Percentiles rank a stretch among this genome's conserved stretches.
Conservation (phyloP, 1,284 basidiomycete genomes). For the Puccinia brachypodii region DNA sequence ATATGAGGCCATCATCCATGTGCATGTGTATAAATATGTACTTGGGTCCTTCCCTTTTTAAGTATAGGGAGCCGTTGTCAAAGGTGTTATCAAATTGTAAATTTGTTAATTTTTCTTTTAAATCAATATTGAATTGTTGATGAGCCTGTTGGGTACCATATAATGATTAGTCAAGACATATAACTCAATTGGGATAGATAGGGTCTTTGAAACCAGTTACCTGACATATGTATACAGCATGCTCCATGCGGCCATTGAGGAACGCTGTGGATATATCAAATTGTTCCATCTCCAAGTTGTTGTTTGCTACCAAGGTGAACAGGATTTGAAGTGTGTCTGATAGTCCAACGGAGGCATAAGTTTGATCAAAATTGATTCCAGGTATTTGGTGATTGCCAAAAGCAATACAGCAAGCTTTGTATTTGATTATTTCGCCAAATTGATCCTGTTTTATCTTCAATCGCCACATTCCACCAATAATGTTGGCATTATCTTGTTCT, state of each 20-base stretch:
- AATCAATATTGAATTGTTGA: background rate
- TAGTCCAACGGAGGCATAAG: background rate
- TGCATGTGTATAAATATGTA: background rate
- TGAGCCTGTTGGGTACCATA: constrained; percentile 14
- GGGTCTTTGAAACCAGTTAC: constrained; percentile 14
- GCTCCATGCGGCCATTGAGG: background rate
- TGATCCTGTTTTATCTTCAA: background rate
- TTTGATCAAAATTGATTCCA: constrained; percentile 13
- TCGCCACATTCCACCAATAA: constrained; percentile 26
- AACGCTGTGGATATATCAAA: constrained; percentile 18
- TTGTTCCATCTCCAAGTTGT: constrained; percentile 10
- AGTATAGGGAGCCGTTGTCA: background rate
- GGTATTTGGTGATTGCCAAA: constrained; percentile 15
- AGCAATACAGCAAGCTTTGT: constrained; percentile 7
- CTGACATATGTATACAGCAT: background rate
- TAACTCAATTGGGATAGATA: background rate
- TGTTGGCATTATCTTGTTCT: background rate
- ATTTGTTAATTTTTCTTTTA: background rate
- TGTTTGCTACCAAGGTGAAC: background rate
- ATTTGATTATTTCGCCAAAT: background rate
- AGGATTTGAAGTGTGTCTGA: background rate
- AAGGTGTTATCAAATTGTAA: background rate
- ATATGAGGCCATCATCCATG: background rate
- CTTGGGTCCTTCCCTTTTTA: no score
- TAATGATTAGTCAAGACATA: background rate